These are phyloP conservation scores for Mesotaenium endlicherianum DNA, from an alignment of 139 green algal species.

Conservation along the genomic window DNA sequence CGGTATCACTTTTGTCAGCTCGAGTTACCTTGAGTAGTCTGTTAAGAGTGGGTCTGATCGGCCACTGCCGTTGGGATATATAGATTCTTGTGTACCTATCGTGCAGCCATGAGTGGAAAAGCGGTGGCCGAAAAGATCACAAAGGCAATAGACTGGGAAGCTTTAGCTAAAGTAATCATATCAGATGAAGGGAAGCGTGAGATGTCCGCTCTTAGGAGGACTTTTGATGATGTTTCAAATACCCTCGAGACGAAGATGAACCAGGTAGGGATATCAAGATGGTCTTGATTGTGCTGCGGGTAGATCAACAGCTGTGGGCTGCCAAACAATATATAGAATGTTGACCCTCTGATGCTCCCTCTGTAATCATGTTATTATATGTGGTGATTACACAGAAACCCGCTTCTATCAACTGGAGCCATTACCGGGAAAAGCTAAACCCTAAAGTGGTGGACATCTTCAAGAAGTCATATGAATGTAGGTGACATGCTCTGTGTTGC, in stretches of 20 bases:
- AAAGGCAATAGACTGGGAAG: slow-evolving; percentile 37
- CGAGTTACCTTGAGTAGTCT: no score
- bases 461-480: slow-evolving; percentile 43
- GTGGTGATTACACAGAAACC: slow-evolving; percentile 41
- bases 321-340: background rate
- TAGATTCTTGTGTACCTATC: no score
- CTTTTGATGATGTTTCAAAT: slow-evolving; percentile 12
- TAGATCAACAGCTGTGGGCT: background rate
- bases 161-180: slow-evolving; percentile 1
- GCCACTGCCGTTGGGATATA: no score
- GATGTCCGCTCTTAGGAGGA: slow-evolving; percentile 9
- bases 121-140: slow-evolving; percentile 7
- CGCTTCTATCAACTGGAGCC: slow-evolving; percentile 39
- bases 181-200: slow-evolving; percentile 24
- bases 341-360: background rate
- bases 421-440: slow-evolving; percentile 36
- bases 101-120: slow-evolving; percentile 14
- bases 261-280: background rate
- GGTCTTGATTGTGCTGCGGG: background rate
- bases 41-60: no score
- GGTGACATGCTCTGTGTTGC: slow-evolving; percentile 2
- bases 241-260: slow-evolving; percentile 33
- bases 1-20: no score
- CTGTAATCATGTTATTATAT: slow-evolving; percentile 4
- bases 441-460: slow-evolving; percentile 46